Conservation (phyloP, 1,284 basidiomycete genomes). For the Ganoderma boninense region DNA sequence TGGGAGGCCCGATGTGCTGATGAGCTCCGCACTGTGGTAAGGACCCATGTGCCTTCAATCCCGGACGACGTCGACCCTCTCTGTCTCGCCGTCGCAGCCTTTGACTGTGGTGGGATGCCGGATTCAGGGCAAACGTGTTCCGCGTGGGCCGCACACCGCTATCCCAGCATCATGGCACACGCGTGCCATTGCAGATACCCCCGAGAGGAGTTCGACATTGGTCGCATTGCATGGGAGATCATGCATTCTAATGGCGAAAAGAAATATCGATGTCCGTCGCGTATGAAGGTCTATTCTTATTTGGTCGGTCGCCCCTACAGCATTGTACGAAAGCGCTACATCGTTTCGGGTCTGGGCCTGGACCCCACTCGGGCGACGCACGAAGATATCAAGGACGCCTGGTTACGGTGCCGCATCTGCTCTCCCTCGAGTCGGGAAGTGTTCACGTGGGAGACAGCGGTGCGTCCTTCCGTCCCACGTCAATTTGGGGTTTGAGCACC, state of each 20-base stretch:
- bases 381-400: background rate
- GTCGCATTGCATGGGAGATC: too few species aligned
- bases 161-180: background rate
- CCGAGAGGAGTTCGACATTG: background rate
- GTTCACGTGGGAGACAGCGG: background rate
- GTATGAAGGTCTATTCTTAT: background rate
- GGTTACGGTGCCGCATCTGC: background rate
- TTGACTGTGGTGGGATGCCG: background rate
- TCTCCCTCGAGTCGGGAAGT: background rate
- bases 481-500: background rate
- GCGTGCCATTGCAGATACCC: background rate
- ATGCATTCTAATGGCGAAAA: too few species aligned
- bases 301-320: background rate
- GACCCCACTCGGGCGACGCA: background rate
- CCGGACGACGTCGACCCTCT: constrained; percentile 1
- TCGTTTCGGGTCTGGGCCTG: background rate
- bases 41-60: background rate
- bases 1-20: background rate
- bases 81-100: background rate
- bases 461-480: background rate
- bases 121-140: background rate
- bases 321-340: background rate
- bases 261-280: too few species aligned
- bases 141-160: background rate
- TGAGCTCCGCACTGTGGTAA: background rate